phyloP scores from a whole-genome alignment of 2,329 filamentous ascomycete species.

The Davidsoniella eucalypti region DNA sequence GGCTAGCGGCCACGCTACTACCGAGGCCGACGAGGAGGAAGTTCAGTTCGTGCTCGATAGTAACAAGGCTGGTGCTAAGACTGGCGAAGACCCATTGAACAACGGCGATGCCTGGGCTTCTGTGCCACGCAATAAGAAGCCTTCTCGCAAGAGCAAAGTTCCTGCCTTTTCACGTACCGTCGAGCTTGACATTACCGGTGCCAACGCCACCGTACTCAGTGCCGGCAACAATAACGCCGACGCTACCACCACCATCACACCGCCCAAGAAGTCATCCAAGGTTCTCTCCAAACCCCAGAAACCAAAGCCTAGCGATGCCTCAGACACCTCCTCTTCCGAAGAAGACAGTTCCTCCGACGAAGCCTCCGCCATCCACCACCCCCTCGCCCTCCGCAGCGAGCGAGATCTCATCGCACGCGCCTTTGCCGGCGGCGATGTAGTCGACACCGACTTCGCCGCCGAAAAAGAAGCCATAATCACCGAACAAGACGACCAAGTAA shows the following conservation, averaged over 20 bases:
- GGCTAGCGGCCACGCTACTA: conserved; percentile 16
- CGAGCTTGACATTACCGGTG: conserved; percentile 7
- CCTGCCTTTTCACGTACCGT: conserved; percentile 6
- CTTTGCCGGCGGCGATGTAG: conserved; percentile 79
- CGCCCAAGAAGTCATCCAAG: background rate
- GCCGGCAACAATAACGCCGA: background rate
- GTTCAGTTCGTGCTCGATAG: conserved; percentile 15
- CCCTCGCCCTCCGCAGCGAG: conserved; percentile 39
- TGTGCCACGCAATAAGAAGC: conserved; percentile 16
- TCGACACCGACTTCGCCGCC: conserved; percentile 59
- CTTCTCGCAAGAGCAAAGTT: conserved; percentile 18
- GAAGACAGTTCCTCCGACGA: conserved; percentile 10
- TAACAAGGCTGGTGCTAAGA: background rate
- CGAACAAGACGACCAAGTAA: conserved; percentile 67
- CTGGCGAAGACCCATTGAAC: conserved; percentile 1
- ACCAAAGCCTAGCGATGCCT: background rate
- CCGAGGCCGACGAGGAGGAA: conserved; percentile 15
- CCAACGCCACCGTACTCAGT: conserved; percentile 10
- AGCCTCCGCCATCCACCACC: conserved; percentile 21
- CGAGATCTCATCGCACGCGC: conserved; percentile 60
- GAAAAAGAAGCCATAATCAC: conserved; percentile 59
- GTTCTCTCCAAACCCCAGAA: background rate
- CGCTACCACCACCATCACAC: background rate
- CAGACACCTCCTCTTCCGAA: conserved; percentile 9
- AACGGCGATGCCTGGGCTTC: conserved; percentile 10